Conservation (phyloP, 305 asterid genomes). For the Fraxinus sp. region DNA sequence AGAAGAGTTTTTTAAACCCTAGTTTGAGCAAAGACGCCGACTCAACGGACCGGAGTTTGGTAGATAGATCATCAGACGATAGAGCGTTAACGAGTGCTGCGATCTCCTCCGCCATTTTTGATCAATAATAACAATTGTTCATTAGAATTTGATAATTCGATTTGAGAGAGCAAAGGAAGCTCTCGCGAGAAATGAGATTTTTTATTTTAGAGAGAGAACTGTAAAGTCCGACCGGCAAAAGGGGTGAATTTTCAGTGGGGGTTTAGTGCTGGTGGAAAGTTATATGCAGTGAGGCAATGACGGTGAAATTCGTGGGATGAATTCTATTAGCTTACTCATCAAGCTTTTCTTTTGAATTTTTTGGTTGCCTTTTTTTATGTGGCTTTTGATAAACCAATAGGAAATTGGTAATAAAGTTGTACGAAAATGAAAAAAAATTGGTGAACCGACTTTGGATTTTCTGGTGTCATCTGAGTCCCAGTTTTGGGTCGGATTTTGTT, state of each 20-base stretch:
- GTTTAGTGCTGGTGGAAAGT: constrained; percentile 29
- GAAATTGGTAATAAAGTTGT: not conserved
- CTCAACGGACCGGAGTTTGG: constrained; percentile 69
- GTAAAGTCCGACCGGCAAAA: not conserved
- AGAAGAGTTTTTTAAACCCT: constrained; percentile 68
- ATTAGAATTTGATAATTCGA: constrained; percentile 39
- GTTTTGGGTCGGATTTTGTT: not conserved
- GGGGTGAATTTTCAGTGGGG: constrained; percentile 25
- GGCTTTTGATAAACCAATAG: constrained; percentile 11
- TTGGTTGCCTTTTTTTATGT: not conserved
- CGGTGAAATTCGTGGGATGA: not conserved
- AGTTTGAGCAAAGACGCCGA: constrained; percentile 46
- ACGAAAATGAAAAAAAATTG: not conserved
- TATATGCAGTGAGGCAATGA: not conserved
- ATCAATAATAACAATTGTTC: constrained; percentile 48
- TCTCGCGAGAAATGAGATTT: constrained; percentile 30
- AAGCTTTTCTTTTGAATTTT: constrained; percentile 22
- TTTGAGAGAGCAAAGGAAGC: constrained; percentile 42
- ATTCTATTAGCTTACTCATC: constrained; percentile 33
- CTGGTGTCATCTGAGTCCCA: not conserved
- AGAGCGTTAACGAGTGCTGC: constrained; percentile 73
- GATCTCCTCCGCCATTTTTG: constrained; percentile 84
- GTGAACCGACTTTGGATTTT: not conserved
- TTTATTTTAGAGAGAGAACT: constrained; percentile 14
- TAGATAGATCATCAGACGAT: constrained; percentile 60